These are phyloP conservation scores for Phyllosticta citribraziliensis DNA, from an alignment of 2,329 filamentous ascomycete genomes.

Conservation along the genomic window DNA sequence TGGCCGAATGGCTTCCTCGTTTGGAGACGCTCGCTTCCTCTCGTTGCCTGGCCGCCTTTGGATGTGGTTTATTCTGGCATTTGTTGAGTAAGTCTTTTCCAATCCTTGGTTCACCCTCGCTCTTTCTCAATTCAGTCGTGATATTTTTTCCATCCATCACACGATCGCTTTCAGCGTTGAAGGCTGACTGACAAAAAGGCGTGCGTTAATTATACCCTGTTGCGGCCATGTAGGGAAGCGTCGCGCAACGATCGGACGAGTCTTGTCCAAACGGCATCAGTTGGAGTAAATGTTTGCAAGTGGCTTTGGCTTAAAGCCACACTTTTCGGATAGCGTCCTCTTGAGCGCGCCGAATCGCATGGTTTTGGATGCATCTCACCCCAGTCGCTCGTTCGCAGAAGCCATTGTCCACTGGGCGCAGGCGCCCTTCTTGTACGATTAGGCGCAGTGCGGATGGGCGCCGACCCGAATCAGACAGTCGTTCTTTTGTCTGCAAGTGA, in stretches of 20 bases:
- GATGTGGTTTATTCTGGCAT: neutral
- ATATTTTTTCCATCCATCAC: neutral
- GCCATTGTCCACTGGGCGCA: no score
- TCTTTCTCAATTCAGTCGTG: neutral
- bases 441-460: no score
- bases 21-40: neutral
- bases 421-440: no score
- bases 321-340: no score
- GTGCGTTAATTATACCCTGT: neutral
- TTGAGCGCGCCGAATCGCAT: no score
- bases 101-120: neutral
- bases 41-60: neutral
- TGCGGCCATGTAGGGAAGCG: neutral
- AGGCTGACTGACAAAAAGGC: neutral
- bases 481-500: no score
- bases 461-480: no score
- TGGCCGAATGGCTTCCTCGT: neutral
- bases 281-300: neutral
- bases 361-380: no score
- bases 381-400: no score
- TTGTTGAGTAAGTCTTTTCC: neutral
- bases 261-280: neutral
- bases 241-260: neutral
- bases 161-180: neutral
- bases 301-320: neutral